Evolutionary conservation across 345 rosid species (phyloP).

Genomic region (Gossypium australe): DNA sequence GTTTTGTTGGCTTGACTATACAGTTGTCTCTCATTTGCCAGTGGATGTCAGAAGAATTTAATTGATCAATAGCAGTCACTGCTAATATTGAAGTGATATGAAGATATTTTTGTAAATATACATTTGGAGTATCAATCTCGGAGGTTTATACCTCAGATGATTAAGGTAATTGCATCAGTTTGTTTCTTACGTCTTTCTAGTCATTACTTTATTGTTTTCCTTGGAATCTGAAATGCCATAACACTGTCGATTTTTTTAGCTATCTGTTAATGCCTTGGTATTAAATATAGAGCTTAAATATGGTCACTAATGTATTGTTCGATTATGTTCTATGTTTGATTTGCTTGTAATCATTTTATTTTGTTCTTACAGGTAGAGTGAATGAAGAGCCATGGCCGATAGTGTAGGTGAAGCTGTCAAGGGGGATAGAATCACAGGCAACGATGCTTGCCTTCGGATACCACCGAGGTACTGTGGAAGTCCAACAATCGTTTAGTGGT

Average conservation of each 20-base stretch:
- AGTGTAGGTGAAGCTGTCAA: not conserved
- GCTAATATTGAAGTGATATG: conserved; percentile 16
- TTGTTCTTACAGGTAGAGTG: conserved; percentile 8
- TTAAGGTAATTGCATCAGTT: conserved; percentile 22
- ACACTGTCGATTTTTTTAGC: not conserved
- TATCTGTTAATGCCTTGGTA: not conserved
- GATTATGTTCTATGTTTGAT: not conserved
- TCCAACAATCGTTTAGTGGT: not conserved
- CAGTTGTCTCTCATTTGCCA: conserved; percentile 15
- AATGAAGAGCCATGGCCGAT: not conserved
- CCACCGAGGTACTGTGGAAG: not conserved
- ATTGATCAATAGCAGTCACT: conserved; percentile 14
- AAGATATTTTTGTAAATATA: conserved; percentile 13
- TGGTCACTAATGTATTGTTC: not conserved
- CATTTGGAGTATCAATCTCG: conserved; percentile 14
- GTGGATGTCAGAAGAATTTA: conserved; percentile 20
- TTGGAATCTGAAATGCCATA: not conserved
- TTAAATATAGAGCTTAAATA: not conserved
- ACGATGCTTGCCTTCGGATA: not conserved
- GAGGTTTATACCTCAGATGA: conserved; percentile 5
- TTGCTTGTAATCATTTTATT: conserved; percentile 5
- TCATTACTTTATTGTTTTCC: not conserved
- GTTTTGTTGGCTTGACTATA: conserved; percentile 1
- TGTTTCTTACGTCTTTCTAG: not conserved
- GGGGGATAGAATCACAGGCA: not conserved